Evolutionary conservation across 2,329 filamentous ascomycete genomes (phyloP), one percentile per base, ranked within the genome.

Genomic region (Ceratocystis ficicola): DNA sequence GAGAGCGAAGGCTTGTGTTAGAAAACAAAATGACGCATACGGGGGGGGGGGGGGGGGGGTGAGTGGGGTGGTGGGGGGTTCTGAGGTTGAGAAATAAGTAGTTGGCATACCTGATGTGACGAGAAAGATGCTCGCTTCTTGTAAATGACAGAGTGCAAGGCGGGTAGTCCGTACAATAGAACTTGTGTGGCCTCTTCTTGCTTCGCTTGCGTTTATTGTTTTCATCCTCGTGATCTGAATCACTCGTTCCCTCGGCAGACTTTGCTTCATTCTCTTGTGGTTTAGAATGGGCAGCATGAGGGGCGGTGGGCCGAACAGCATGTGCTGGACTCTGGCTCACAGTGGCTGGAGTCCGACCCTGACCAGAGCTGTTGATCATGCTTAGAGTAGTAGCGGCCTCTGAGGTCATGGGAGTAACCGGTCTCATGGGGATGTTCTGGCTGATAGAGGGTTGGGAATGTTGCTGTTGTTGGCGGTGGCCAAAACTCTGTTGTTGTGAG

Each of bases 101-200:
- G 12, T 32, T 30, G 63, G 46, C 71, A 44, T 81, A 92, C 87
- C 92, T 85, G 71, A 99, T 97, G 73, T 99, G 94, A 63, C 94
- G 84, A 17, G 93, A 93, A 68, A 99, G 76, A 78, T 99, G 94
- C 74, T 99, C 94, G 73, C 93, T 97, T 69, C 94, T 81, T 0
- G 94, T 97, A 73, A 99, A 99, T 75, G 91, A 96, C 67, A 99
- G 76, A 72, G 87, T 92, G 76, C 94, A 99, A 3, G 92, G 92
- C 30, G 93, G 93, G 71, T 90, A 97, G 41, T 96, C 91, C 3
- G 88, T 95, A 77, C 94, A 99, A 76, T 93, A 96, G 76, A 99
- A 99, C 59, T 90, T 85, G 74, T 96, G 91, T 0, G 91, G 90
- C 76, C 96, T 96, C 78, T 96, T 96, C 82, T 96, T 97, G 10